Evolutionary conservation across 768 basidiomycete species (phyloP), one percentile per base, ranked within the genome.

Genomic region (Myochromella boudieri): DNA sequence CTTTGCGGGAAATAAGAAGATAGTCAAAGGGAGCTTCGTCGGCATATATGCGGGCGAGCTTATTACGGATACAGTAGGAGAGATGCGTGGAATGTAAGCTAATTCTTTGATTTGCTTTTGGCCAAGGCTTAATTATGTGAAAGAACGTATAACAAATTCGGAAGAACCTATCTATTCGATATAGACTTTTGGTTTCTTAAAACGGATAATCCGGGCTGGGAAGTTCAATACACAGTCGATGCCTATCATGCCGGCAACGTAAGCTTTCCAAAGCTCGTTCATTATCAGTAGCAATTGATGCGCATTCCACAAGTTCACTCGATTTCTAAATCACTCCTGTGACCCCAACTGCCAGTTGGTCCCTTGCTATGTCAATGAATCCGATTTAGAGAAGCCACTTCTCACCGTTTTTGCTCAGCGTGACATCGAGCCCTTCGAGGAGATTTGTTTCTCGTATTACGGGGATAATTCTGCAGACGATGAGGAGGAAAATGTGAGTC

Each of bases 291-390:
- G 27, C 42, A 29, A 46, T 46, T 49, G 37, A 40, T 20, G 33
- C 14, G 17, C 25, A 8, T 15, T 20, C 38, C 8, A 29, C 29
- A 41, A 95, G 92, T 93, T 94, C 65, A 94, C 93, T n/a, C 80
- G 93, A 25, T 95, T 90, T 58, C 66, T 95, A 91, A 97, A 95
- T 54, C 92, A 97, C 55, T 91, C 87, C 14, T 95, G 94, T 57
- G 85, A 91, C 46, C 93, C 93, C 0, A 97, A 95, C 60, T 84
- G 85, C 53, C 61, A 61, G 4, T 75, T 93, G 17, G 74, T 75
- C n/a, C 72, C 88, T 0, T 84, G 80, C 36, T 89, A 93, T 55
- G 83, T 90, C 64, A 85, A 91, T 54, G 91, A 92, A 42, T 75
- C 78, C 10, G 80, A 90, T 54, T 57, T 85, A 12, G 69, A 81